phyloP scores from a whole-genome alignment of 345 rosid species.

The Camelina neglecta region DNA sequence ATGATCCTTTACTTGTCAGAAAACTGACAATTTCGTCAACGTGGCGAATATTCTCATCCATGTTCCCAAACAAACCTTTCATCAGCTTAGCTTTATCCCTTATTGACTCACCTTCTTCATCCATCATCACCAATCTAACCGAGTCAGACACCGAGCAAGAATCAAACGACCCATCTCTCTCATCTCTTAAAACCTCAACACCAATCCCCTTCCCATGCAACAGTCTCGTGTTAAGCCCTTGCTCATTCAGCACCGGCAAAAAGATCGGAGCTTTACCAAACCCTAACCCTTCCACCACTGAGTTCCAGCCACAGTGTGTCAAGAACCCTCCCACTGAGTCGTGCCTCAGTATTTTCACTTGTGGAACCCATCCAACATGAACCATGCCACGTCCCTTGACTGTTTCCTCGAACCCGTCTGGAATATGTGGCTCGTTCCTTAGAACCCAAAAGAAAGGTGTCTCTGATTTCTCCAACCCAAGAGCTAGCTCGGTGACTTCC shows the following conservation, averaged over 20 bases:
- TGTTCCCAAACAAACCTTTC: constrained; percentile 40
- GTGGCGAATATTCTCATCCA: constrained; percentile 23
- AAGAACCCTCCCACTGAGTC: constrained; percentile 51
- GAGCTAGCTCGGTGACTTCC: constrained; percentile 49
- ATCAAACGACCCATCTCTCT: constrained; percentile 50
- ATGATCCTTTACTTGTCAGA: constrained; percentile 8
- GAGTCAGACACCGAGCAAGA: constrained; percentile 50
- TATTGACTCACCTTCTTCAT: constrained; percentile 38
- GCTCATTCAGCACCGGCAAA: constrained; percentile 50
- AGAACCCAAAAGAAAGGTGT: constrained; percentile 58
- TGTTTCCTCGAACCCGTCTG: constrained; percentile 47
- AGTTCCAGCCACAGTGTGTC: constrained; percentile 58
- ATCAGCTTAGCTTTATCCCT: constrained; percentile 39
- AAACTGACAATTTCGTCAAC: constrained; percentile 33
- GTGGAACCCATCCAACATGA: constrained; percentile 50
- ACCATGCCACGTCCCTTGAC: constrained; percentile 41
- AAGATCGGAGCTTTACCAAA: constrained; percentile 47
- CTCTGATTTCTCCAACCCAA: constrained; percentile 54
- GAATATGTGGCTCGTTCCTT: constrained; percentile 42
- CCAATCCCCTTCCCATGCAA: constrained; percentile 50
- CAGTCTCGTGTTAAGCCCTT: constrained; percentile 53
- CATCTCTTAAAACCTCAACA: constrained; percentile 45
- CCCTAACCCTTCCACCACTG: constrained; percentile 50
- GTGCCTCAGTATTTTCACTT: constrained; percentile 47
- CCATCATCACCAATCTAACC: constrained; percentile 43